Evolutionary conservation across 2,329 filamentous ascomycete genomes (phyloP).

Genomic region (Cercospora beticola): DNA sequence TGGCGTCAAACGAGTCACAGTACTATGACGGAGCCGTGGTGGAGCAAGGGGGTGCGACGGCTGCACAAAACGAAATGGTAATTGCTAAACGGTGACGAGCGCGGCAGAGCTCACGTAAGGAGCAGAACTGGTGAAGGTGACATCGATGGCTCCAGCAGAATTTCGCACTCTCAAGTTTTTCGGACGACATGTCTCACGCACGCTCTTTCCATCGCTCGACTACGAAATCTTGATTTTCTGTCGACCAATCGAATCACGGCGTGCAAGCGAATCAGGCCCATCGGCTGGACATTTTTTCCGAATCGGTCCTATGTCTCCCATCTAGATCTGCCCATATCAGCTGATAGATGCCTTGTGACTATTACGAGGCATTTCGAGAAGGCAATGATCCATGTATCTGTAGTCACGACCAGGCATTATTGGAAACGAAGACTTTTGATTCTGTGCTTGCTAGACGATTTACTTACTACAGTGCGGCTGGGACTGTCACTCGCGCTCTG

Average conservation of each 20-base stretch:
- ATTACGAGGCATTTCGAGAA: background rate
- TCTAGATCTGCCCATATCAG: background rate
- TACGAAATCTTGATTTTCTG: constrained; percentile 3
- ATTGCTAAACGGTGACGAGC: background rate
- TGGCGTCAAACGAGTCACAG: background rate
- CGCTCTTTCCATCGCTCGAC: background rate
- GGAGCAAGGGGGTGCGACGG: constrained; percentile 3
- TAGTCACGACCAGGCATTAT: background rate
- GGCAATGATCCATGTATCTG: background rate
- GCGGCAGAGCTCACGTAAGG: constrained; percentile 1
- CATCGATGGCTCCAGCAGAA: constrained; percentile 1
- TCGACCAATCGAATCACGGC: background rate
- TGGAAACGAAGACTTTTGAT: background rate
- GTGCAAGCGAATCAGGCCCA: background rate
- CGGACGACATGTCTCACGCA: background rate
- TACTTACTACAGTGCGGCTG: background rate
- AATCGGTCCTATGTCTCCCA: background rate
- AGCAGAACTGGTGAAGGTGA: constrained; percentile 1
- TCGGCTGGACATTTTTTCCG: background rate
- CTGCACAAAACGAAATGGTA: background rate
- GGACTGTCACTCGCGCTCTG: background rate
- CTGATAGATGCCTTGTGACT: background rate
- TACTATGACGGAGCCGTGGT: background rate
- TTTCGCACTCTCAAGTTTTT: constrained; percentile 1
- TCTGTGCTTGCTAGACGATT: background rate